Base-by-base conservation (phyloP, 176 grass and related monocot genomes). In the Juncus effusus region DNA sequence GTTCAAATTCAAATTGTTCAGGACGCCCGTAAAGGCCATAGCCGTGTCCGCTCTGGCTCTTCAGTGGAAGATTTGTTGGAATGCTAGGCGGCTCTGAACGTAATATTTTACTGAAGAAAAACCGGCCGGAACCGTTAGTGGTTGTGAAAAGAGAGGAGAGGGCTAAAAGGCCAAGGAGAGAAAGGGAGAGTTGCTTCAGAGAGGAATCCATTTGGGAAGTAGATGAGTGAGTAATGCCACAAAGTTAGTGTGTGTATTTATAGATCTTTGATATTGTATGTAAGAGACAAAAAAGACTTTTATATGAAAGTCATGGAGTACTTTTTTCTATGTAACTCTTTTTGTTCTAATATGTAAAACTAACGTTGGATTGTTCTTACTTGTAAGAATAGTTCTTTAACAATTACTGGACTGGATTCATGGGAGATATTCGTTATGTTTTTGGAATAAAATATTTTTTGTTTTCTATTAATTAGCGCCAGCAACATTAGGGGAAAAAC, bases 11-110 rank as follows among this genome's bases (percentile, higher is more conserved):
- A 36, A 71, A 51, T 0, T 51, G 63, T 54, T 7, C 76, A 14
- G 35, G 16, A 7, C 39, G 73, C 19, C 74, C 74, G 40, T 82
- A 82, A 15, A 82, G 80, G 41, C 80, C 80, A 16, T 82, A 72
- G 42, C 80, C 80, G 44, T 2, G 44, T 61, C 40, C 15, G 7
- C 38, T 71, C 37, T 77, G 54, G 40, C 59, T 72, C 14, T 40
- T 52, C 7, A 50, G 74, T 13, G 65, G 54, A 47, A 69, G 45
- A 40, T 36, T 61, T 36, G 9, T 38, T 3, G 78, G 36, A 12
- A n/a, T 13, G 7, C 47, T 36, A 3, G 61, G 5, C 41, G 59
- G 44, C 41, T 44, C 63, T 15, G 40, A 40, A 15, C 60, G 65
- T 9, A 51, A 40, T 42, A 62, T 65, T 63, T 72, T 82, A 16